Base-by-base conservation (phyloP, 805 yeast genomes). In the Cyberlindnera euphorbiiphila region DNA sequence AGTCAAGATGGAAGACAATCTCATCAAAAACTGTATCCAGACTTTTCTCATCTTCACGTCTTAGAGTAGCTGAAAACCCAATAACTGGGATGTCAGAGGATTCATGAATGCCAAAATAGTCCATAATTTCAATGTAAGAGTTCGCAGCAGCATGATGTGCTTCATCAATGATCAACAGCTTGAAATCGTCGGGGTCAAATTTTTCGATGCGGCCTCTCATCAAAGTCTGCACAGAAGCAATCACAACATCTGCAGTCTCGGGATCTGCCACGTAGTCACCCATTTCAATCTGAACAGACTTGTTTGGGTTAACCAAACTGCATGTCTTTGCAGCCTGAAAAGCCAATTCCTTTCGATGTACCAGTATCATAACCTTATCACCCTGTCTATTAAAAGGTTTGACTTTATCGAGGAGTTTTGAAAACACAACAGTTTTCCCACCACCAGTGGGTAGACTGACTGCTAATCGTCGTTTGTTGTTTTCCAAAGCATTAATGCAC, bases 361-460 rank as follows among this genome's bases (percentile, higher is more conserved):
- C 96, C 16, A 91, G 58, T 3, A 89, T 74, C 47, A 89, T 59
- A 0, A 67, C 51, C 39, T 66, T 62, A 22, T 52, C 37, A 4
- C 69, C 67, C 3, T 46, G 45, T 0, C 57, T 56, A 0, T 47
- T 36, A 4, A 43, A 29, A 0, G 72, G 68, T 28, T 52, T 42
- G 6, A 76, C 57, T 22, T 62, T 53, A 0, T 75, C 70, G 3
- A 83, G 72, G 28, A 82, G 47, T 45, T 72, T 72, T 0, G 84
- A 59, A 54, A 86, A 83, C 2, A 85, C 78, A 10, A 87, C 86
- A 0, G 97, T 89, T 51, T 89, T 89, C 5, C 98, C 98, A 10
- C 95, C 93, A 0, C 98, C 98, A 0, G 98, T 91, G 11, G 96
- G 95, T 25, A 89, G 59, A 20, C 87, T 82, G 2, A 87, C 88